phyloP scores from a whole-genome alignment of 805 yeast genomes.

The Cyberlindnera misumaiensis region DNA sequence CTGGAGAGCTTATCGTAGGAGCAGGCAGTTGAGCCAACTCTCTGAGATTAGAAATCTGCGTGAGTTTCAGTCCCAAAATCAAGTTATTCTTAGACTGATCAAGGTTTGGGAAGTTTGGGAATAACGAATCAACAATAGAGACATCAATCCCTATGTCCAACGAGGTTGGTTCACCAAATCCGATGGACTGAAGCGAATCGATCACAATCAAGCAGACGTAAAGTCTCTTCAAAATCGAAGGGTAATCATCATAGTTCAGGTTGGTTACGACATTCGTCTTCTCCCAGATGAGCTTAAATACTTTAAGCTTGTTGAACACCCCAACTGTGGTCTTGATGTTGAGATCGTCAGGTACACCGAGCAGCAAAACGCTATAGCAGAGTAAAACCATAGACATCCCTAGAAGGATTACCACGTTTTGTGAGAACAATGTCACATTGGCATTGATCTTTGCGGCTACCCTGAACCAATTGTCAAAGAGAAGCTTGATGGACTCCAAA shows the following conservation, averaged over 20 bases:
- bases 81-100: conserved; percentile 20
- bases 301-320: conserved; percentile 51
- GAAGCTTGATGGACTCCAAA: conserved; percentile 8
- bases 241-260: conserved; percentile 20
- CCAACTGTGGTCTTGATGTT: conserved; percentile 42
- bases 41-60: conserved; percentile 13
- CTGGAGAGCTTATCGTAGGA: background rate
- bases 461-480: conserved; percentile 12
- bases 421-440: conserved; percentile 8
- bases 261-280: conserved; percentile 9
- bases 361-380: conserved; percentile 50
- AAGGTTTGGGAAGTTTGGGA: conserved; percentile 13
- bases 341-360: conserved; percentile 54
- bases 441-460: conserved; percentile 12
- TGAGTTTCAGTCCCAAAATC: conserved; percentile 20
- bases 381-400: conserved; percentile 31
- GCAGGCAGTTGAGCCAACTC: conserved; percentile 2
- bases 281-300: conserved; percentile 31
- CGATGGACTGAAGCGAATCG: conserved; percentile 45
- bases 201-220: conserved; percentile 41
- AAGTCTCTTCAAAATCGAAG: conserved; percentile 32
- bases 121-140: conserved; percentile 16
- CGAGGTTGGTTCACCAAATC: conserved; percentile 41
- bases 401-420: conserved; percentile 10
- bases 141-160: conserved; percentile 17